Conservation (phyloP, 1,284 basidiomycete species). For the Lentinus polychrous region DNA sequence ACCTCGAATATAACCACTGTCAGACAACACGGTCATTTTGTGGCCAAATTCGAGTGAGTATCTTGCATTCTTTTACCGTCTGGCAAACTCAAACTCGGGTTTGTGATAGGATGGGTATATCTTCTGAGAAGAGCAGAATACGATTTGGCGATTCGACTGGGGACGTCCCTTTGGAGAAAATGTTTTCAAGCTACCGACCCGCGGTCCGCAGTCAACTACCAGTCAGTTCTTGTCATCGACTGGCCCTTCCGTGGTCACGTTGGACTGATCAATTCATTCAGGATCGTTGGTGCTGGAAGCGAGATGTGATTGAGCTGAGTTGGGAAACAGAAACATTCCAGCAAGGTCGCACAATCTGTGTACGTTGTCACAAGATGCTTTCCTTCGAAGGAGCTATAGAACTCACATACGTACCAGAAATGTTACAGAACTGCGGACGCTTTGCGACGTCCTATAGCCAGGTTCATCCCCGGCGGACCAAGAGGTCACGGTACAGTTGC, state of each 20-base stretch:
- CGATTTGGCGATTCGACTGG: not conserved
- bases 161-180: not conserved
- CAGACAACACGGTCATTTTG: conserved; percentile 5
- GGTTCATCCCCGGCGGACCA: conserved; percentile 1
- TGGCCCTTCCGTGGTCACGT: no score
- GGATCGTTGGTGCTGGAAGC: not conserved
- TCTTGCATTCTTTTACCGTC: not conserved
- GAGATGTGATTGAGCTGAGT: not conserved
- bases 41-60: conserved; percentile 14
- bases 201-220: not conserved
- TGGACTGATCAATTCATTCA: no score
- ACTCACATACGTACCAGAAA: not conserved
- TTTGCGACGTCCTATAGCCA: not conserved
- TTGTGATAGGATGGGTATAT: not conserved
- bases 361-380: not conserved
- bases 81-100: not conserved
- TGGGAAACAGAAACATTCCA: not conserved
- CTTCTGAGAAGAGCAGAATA: not conserved
- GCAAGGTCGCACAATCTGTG: no score
- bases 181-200: not conserved
- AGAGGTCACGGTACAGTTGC: not conserved
- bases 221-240: not conserved
- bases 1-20: conserved; percentile 12
- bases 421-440: not conserved
- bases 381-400: not conserved